A percentile compares a stretch with the other conserved stretches of the same genome.
These are phyloP conservation scores for Phylloporus sp. DNA, from an alignment of 768 basidiomycete genomes.

Conservation along the genomic window DNA sequence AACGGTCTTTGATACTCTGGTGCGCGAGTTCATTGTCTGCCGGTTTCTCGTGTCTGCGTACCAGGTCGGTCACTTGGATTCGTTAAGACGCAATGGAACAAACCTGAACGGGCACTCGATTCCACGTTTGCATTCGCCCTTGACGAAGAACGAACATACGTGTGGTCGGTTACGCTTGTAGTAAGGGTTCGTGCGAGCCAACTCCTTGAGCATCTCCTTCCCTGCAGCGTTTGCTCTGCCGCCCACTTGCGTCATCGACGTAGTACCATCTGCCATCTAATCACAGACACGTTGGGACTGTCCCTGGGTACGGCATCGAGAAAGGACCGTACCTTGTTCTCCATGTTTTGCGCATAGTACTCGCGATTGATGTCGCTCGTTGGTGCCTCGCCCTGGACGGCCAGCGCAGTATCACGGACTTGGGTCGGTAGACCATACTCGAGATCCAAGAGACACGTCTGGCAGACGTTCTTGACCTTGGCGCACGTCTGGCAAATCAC, in stretches of 20 bases:
- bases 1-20: slow-evolving; percentile 93
- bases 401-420: slow-evolving; percentile 93
- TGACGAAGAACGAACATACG: slow-evolving; percentile 90
- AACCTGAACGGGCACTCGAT: slow-evolving; percentile 86
- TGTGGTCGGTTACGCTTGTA: slow-evolving; percentile 96
- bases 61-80: not conserved
- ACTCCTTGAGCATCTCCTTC: slow-evolving; percentile 93
- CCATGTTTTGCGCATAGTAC: slow-evolving; percentile 92
- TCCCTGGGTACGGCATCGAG: not conserved
- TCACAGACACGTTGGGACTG: slow-evolving; percentile 1
- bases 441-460: slow-evolving; percentile 94
- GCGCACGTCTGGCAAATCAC: slow-evolving; percentile 97
- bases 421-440: slow-evolving; percentile 96
- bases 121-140: slow-evolving; percentile 92
- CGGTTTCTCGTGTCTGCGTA: slow-evolving; percentile 78
- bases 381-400: slow-evolving; percentile 79
- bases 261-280: slow-evolving; percentile 63
- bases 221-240: slow-evolving; percentile 71
- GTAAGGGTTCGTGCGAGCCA: slow-evolving; percentile 93
- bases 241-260: slow-evolving; percentile 52
- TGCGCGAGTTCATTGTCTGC: slow-evolving; percentile 76
- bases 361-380: slow-evolving; percentile 97
- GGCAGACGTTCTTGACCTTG: slow-evolving; percentile 94
- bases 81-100: slow-evolving; percentile 12
- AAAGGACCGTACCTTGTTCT: slow-evolving; percentile 52